Percentiles rank a stretch among this genome's conserved stretches.
These are phyloP conservation scores for Garcia nutans DNA, from an alignment of 345 rosid genomes.

Conservation along the genomic window DNA sequence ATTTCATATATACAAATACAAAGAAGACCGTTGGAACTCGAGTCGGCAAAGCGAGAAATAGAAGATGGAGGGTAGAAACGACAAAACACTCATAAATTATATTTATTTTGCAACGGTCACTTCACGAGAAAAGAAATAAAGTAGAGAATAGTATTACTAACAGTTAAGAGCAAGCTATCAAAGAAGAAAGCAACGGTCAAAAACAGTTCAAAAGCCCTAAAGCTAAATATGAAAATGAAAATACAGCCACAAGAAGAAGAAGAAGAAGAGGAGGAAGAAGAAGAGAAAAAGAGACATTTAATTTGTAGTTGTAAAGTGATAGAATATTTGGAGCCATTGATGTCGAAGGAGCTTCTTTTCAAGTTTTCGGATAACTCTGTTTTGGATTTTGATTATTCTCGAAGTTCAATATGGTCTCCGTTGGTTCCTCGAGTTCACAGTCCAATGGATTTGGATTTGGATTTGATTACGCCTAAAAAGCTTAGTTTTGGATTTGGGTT, in stretches of 20 bases:
- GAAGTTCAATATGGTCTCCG: conserved; percentile 95
- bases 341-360: conserved; percentile 73
- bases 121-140: not conserved
- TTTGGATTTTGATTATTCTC: conserved; percentile 66
- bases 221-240: conserved; percentile 11
- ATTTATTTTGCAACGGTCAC: conserved; percentile 14
- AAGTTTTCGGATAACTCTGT: conserved; percentile 82
- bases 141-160: too few relatives aligned
- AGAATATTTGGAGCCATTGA: conserved; percentile 66
- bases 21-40: too few relatives aligned
- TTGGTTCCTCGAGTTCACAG: conserved; percentile 55
- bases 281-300: conserved; percentile 41
- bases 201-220: not conserved
- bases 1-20: too few relatives aligned
- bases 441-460: conserved; percentile 46
- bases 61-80: too few relatives aligned
- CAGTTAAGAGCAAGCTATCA: not conserved
- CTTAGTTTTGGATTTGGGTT: conserved; percentile 37
- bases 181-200: conserved; percentile 17
- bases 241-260: conserved; percentile 7
- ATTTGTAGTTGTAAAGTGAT: conserved; percentile 52
- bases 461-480: conserved; percentile 31
- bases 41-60: too few relatives aligned
- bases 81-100: not conserved
- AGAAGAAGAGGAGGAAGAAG: conserved; percentile 40